Base-by-base conservation (phyloP, 345 rosid species). In the Bruguiera sexangula region DNA sequence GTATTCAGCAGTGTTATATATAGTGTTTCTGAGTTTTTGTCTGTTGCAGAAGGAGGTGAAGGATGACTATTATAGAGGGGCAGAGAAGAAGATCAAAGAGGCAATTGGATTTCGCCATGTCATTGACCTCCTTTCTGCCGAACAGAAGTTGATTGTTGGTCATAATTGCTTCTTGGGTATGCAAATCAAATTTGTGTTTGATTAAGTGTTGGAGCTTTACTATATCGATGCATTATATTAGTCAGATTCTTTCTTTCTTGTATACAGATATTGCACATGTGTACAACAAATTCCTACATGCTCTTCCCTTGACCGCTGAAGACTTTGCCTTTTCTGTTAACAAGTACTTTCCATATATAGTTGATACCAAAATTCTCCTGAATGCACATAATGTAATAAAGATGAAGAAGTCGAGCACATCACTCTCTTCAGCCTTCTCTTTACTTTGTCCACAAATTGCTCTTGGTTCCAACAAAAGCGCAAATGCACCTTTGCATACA, bases 131-230 rank as follows among this genome's bases (percentile, higher is more conserved):
- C 92, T 95, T 76, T 83, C 97, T 66, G 87, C 92, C 0, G 93
- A 86, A 73, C 39, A 85, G 71, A 95, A 90, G 89, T 85, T 90
- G 81, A 84, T 95, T 54, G 89, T 95, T 61, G 97, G 99, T 76
- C 97, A 95, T 74, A 92, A 95, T 80, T 95, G 97, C 75, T 84
- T 95, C 80, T 82, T 95, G 21, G 97, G 97, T 94, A 86, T 65
- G 80, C 70, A 57, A 76, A 52, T 62, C 19, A 1, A 13, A 74
- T 65, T 53, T 55, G 54, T 75, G 71, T 69, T 80, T 24, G 56
- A 32, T 20, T 26, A 61, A 30, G 72, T 36, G 31, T 56, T 56
- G 31, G 16, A 56, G 13, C 13, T 24, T 56, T 9, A 7, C 55
- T 60, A 10, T 39, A 29, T 54, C 62, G 30, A 61, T 66, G 30